Base-by-base conservation (phyloP, 2,329 filamentous ascomycete genomes). In the Fusarium udum region DNA sequence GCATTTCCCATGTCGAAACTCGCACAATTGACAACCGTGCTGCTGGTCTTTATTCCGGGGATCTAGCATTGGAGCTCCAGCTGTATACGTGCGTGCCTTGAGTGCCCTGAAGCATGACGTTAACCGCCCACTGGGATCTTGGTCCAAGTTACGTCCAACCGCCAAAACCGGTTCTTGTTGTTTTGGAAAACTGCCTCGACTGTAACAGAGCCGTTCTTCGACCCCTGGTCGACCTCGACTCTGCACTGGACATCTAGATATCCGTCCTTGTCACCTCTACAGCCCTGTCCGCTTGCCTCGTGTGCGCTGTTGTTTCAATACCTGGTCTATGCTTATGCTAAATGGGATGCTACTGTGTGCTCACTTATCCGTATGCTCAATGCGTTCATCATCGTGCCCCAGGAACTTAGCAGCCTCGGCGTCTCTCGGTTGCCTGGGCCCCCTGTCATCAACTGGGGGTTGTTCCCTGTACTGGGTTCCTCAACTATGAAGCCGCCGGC, bases 61-160 rank as follows among this genome's bases (percentile, higher is more conserved):
- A 67, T 56, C 56, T 64, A 62, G 48, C 42, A 59, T 39, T 52
- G 49, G 58, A 55, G 64, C 63, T 74, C 60, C 58, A 67, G 69
- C 64, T 53, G 57, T 45, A 36, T 40, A 18, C 20, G 22, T 56
- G 22, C n/a, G 31, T 57, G 34, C 57, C 26, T 32, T 18, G 36
- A 34, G 57, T 52, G 53, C 36, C 53, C 63, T 60, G 64, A 73
- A 65, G 64, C 68, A 77, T 78, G 74, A 76, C 74, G 76, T 77
- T 74, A 34, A 55, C 48, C 39, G 52, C 53, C 32, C 55, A 36
- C 61, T 58, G 42, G 62, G 67, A 57, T 72, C 67, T 71, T 65
- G 55, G 55, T 48, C 56, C 53, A 67, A 61, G 46, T 57, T 62
- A 61, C 60, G 64, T 59, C 32, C 15, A 71, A 45, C 48, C 24